Evolutionary conservation across 805 yeast species (phyloP), one percentile per base, ranked within the genome.

Genomic region (Kuraishia piskuri): DNA sequence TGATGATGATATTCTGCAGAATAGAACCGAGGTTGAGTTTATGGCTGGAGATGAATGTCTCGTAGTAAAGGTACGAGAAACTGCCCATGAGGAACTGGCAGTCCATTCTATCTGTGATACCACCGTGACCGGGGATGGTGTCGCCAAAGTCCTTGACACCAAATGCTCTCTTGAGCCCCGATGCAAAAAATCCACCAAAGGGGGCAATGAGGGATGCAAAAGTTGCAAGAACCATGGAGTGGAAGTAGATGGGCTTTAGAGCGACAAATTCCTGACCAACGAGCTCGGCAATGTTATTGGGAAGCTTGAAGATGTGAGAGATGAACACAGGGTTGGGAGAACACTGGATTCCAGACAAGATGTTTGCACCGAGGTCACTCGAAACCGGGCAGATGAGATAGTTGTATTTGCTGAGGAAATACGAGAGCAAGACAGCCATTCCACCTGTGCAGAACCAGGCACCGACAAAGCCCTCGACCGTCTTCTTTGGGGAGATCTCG

Each of bases 71-170:
- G 65, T 90, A 91, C 36, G 94, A 80, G 66, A 94, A 94, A 45
- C 96, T 88, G 12, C 99, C 99, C 98, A 94, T 94, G 61, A 94
- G 75, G 66, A 92, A 94, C 72, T 94, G 98, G 71, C 99, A 94
- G 71, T 94, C 99, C 75, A 94, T 85, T 72, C 99, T 81, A 68
- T 94, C 99, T 23, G 97, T 91, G 59, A 94, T 85, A 60, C 99
- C 99, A 58, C 99, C 99, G 66, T 94, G 99, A 31, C 99, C 99
- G 17, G 99, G 99, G 60, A 94, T 94, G 9, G 98, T 92, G 65
- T 92, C 96, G 60, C 98, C 99, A 64, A 94, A 94, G 70, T 94
- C 99, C 71, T 94, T 94, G 53, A 91, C 90, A 64, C 92, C 88
- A 72, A 94, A 91, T 14, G 98, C 90, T 70, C 99, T 83, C 74